Base-by-base conservation (phyloP, 2,329 filamentous ascomycete genomes). In the Botrytis fabae region DNA sequence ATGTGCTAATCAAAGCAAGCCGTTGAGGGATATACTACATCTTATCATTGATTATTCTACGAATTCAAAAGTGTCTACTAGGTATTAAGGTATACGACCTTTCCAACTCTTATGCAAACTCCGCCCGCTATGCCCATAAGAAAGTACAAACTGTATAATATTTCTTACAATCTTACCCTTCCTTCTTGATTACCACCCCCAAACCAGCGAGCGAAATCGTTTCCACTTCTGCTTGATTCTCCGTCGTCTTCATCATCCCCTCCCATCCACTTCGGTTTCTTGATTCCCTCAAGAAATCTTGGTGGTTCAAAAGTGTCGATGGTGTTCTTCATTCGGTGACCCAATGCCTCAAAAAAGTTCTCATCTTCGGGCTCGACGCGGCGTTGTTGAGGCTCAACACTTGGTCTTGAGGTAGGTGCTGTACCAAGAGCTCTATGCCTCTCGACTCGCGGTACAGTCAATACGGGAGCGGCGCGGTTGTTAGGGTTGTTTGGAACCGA, bases 291-390 rank as follows among this genome's bases (percentile, higher is more conserved):
- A 75, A 97, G 84, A 94, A 95, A 98, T 76, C 90, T 90, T 0
- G 96, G 95, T 44, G 91, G 87, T 70, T 94, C 92, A 2, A 94
- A 87, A 0, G 90, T 92, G 75, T 98, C 95, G 70, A 98, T 89
- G 0, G 96, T 98, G 80, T 99, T 99, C 82, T 91, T 93, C 78
- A 99, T 91, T 51, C 95, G 88, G 80, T 97, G 93, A 0, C 93
- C 90, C 75, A 98, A 90, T 48, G 92, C 91, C 76, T 93, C 88
- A 79, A 98, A 94, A 81, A 97, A 93, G 76, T 91, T 93, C 71
- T 94, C 93, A 22, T 94, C 90, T 46, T 93, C 91, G 1, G 88
- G 86, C 12, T 87, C 86, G 0, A 88, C 79, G 72, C 77, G 80
- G 73, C 78, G 80, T 75, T 70, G 81, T 77, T 80, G 76, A 44